Evolutionary conservation across 2,329 filamentous ascomycete genomes (phyloP), one percentile per base, ranked within the genome.

Genomic region (Botrytis paeoniae): DNA sequence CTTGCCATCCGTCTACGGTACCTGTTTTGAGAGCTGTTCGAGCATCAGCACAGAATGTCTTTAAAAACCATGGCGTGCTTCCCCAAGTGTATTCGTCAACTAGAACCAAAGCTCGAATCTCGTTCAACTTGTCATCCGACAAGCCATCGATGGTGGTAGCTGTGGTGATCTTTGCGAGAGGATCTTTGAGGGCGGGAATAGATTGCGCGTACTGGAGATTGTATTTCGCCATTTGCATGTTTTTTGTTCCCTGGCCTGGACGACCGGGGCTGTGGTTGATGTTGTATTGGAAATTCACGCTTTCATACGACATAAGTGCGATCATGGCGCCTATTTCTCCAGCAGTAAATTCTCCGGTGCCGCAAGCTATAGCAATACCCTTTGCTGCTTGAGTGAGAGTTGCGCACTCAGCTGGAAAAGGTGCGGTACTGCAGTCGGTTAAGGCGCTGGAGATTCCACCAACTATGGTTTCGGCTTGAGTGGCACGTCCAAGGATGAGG

Each of bases 221-320:
- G 80, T 83, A 90, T 1, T 81, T 78, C 0, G 87, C 83, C 70
- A 84, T 85, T 81, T 91, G 87, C 90, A 92, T 92, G 79, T 89
- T 90, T 6, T 88, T 83, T 0, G 90, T 91, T 0, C 89, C 89
- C 77, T 91, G 88, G 0, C 90, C 90, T 0, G 88, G 84, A 0
- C 81, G 78, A 22, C 83, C 83, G 0, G 80, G 80, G 80, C 81
- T 89, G 79, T 89, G 85, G 78, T 91, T 89, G 75, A 81, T 85
- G 78, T 87, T 88, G 84, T 87, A 92, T 76, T 88, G 86, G 83
- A 92, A 92, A 74, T 87, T 84, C 3, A 77, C 87, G 22, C 84
- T 85, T 78, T 93, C 91, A 78, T 86, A 89, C 0, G 89, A 85
- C 82, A 91, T 89, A 78, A 90, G 81, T 1, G 86, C 85, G 57